A percentile compares a stretch with the other conserved stretches of the same genome.
Evolutionary conservation across 805 yeast genomes (phyloP).

Genomic region (Brettanomyces anomalus): DNA sequence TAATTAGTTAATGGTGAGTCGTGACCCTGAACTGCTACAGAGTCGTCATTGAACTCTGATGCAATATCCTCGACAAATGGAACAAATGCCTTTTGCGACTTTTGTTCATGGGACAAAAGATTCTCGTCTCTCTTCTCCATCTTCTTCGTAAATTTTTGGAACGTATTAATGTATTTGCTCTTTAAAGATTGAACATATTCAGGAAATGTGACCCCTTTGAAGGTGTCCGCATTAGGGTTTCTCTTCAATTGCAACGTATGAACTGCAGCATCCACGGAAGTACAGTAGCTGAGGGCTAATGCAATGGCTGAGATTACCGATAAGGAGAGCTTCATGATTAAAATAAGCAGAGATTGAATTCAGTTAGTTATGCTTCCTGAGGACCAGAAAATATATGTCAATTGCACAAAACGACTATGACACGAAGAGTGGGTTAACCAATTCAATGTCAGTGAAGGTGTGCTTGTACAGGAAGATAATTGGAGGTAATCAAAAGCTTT

Average conservation of each 20-base stretch:
- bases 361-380: too few species aligned
- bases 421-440: too few species aligned
- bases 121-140: conserved; percentile 15
- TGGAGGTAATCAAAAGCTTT: too few species aligned
- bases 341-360: not conserved
- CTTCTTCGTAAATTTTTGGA: conserved; percentile 24
- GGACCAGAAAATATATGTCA: too few species aligned
- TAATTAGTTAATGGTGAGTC: conserved; percentile 87
- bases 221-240: conserved; percentile 38
- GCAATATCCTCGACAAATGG: conserved; percentile 30
- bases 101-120: conserved; percentile 9
- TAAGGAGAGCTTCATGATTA: conserved; percentile 22
- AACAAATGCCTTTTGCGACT: conserved; percentile 25
- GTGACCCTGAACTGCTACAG: conserved; percentile 25
- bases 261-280: conserved; percentile 32
- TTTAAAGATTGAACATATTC: conserved; percentile 42
- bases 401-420: too few species aligned
- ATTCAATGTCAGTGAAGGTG: too few species aligned
- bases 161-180: conserved; percentile 36
- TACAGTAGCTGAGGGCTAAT: conserved; percentile 21
- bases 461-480: not conserved
- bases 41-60: not conserved
- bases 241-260: conserved; percentile 39
- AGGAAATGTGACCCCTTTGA: conserved; percentile 33
- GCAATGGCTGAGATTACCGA: conserved; percentile 36